These are phyloP conservation scores for Colletotrichum acutatum DNA, from an alignment of 2,329 filamentous ascomycete genomes.

Conservation along the genomic window DNA sequence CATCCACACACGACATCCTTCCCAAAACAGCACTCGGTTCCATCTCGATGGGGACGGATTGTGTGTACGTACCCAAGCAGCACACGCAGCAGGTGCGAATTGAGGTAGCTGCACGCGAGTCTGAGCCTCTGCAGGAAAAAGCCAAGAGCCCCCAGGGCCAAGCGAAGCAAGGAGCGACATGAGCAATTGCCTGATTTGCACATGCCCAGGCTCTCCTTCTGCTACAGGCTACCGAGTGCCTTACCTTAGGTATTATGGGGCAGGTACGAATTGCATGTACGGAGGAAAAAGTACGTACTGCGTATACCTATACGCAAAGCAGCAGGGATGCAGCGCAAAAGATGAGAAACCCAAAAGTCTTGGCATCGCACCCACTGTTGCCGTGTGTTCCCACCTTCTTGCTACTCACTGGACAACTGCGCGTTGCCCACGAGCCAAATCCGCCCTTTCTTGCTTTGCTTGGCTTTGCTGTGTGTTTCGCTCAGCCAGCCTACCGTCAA, in stretches of 20 bases:
- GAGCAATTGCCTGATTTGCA: not conserved
- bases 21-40: not conserved
- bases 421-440: not conserved
- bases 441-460: not conserved
- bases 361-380: constrained; percentile 25
- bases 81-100: not conserved
- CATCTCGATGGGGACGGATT: not conserved
- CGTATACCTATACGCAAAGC: too few relatives aligned
- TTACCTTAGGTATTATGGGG: not conserved
- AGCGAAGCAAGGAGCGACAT: constrained; percentile 16
- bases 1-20: not conserved
- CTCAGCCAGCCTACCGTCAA: not conserved
- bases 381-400: constrained; percentile 28
- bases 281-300: not conserved
- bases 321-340: constrained; percentile 28
- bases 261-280: not conserved
- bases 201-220: not conserved
- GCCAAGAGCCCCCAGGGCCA: not conserved
- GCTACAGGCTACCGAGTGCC: not conserved
- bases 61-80: not conserved
- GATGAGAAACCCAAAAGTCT: constrained; percentile 31
- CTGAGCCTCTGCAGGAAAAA: not conserved
- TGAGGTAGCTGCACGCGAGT: not conserved
- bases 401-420: not conserved
- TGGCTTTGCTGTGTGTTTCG: not conserved